Base-by-base conservation (phyloP, 2,329 filamentous ascomycete species). In the Microsporum canis region DNA sequence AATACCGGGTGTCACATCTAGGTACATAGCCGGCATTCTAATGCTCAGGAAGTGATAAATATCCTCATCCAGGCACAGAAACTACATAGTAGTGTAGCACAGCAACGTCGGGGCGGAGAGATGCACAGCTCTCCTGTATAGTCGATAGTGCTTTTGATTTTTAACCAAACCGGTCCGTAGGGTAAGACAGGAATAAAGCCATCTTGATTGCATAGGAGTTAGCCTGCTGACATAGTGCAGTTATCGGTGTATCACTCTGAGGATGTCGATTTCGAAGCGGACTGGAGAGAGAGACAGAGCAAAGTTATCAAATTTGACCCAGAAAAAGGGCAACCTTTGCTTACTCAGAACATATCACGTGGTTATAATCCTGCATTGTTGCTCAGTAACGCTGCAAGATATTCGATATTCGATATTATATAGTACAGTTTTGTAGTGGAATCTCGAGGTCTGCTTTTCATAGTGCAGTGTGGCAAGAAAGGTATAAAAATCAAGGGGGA, bases 381-480 rank as follows among this genome's bases (percentile, higher is more conserved):
- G 17, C 17, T 1, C 17, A 23, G 17, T 23, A 23, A 23, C 1
- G 17, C 17, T 23, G 17, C 17, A 23, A 23, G 17, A 23, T 23
- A 23, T 23, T 23, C 17, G 17, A 23, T 23, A 23, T 23, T 23
- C 17, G 17, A 23, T 23, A 23, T 23, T 23, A 23, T 23, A 23
- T 23, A 23, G 17, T 23, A 23, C 17, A 1, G 17, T 23, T 23
- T 23, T 23, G 17, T 34, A 23, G 51, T n/a, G 51, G 51, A 6
- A 56, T 56, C 31, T 56, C 4, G 14, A 56, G 31, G 31, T 56
- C 51, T 56, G 51, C 51, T 29, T 41, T 5, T 58, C 31, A 36
- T 58, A 58, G 56, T 39, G 31, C n/a, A 43, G 17, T 3, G 36
- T 58, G 17, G 36, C 27, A 36, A 58, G 33, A 58, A 58, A 58